Base-by-base conservation (phyloP, 1,284 basidiomycete species). In the Rhizoctonia solani region DNA sequence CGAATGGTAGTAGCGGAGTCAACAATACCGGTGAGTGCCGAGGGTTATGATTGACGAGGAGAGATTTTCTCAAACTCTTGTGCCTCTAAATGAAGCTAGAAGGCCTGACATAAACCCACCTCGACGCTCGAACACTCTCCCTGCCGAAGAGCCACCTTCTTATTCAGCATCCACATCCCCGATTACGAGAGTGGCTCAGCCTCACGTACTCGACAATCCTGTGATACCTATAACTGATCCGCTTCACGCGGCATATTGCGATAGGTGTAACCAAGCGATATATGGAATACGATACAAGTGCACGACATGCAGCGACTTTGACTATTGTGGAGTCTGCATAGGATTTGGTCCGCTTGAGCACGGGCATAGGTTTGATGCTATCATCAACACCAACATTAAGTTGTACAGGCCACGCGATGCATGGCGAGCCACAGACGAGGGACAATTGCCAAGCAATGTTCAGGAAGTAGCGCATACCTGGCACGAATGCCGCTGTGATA, bases 241-340 rank as follows among this genome's bases (percentile, higher is more conserved):
- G 23, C 46, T 19, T 21, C 58, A 61, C 21, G 58, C 49, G 14
- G 58, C 58, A 16, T 49, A 16, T 37, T 61, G 58, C n/a, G 58
- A 61, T 16, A 37, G 58, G 8, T 61, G 58, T 47, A 49, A 61
- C 9, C 30, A 32, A 9, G 50, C 21, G 25, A 61, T 61, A 61
- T 47, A 23, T 37, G 46, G 46, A n/a, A 37, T 61, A 34, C 58
- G 58, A 13, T 61, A 61, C 47, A 61, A 61, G 32, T 61, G 58
- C 25, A 29, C 19, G 19, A 39, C 32, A 4, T 61, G 58, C 34
- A 32, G 39, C 9, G 58, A 61, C 46, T 61, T 61, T 19, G 58
- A 61, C 34, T 61, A 61, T 27, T 61, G 58, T 46, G 29, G 27
- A 4, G 27, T 61, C 16, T 61, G 58, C 46, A 61, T 61, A 14